Conservation (phyloP, 2,329 filamentous ascomycete genomes). For the Monosporascus sp. region DNA sequence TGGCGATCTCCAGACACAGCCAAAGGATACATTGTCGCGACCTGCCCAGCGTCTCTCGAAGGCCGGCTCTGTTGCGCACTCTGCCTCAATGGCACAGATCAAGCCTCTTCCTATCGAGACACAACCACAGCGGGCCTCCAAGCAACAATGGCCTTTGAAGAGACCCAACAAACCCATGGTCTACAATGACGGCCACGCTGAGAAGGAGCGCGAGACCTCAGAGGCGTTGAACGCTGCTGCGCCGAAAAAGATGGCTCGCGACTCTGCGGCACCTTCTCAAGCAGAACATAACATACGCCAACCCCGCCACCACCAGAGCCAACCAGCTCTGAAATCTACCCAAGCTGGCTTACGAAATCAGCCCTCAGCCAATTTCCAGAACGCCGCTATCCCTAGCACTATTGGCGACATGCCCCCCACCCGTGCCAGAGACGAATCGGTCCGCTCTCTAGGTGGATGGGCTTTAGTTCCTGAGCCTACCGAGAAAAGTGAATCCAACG, state of each 20-base stretch:
- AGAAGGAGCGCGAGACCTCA: constrained; percentile 3
- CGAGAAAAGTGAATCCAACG: neutral
- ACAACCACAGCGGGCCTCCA: constrained; percentile 2
- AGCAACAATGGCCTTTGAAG: constrained; percentile 6
- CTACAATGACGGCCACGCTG: constrained; percentile 19
- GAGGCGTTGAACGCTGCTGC: neutral
- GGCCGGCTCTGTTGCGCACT: constrained; percentile 12
- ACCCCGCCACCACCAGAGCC: constrained; percentile 47
- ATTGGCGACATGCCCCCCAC: neutral
- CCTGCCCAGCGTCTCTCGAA: constrained; percentile 30
- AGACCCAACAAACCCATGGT: constrained; percentile 11
- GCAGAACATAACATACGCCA: neutral
- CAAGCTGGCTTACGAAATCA: constrained; percentile 37
- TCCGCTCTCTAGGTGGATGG: too few relatives aligned
- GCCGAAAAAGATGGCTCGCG: neutral
- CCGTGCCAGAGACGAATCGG: too few relatives aligned
- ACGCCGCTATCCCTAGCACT: constrained; percentile 2
- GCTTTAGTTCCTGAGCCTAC: neutral
- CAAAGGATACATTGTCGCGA: constrained; percentile 32
- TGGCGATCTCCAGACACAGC: constrained; percentile 9
- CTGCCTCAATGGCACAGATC: constrained; percentile 16
- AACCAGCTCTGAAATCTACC: constrained; percentile 41
- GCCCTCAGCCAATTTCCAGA: constrained; percentile 21
- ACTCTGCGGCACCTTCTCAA: neutral
- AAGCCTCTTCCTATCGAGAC: constrained; percentile 2